Evolutionary conservation across 2,329 filamentous ascomycete genomes (phyloP).

Genomic region (Sclerotinia subarctica): DNA sequence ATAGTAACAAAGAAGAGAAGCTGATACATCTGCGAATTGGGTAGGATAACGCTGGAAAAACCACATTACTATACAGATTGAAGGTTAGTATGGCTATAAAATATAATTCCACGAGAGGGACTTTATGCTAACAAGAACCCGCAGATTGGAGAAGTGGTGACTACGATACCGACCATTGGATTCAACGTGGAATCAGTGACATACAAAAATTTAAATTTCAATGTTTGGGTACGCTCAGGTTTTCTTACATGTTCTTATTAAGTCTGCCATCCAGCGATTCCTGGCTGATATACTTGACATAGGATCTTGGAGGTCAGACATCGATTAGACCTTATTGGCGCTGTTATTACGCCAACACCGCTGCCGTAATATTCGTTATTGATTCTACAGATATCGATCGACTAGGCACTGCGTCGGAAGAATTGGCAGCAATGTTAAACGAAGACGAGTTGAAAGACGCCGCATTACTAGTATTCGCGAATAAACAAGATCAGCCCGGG

Average conservation of each 20-base stretch:
- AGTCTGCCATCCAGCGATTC: not conserved
- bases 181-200: constrained; percentile 99
- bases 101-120: not conserved
- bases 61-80: constrained; percentile 89
- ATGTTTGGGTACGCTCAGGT: constrained; percentile 76
- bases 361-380: constrained; percentile 97
- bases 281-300: constrained; percentile 18
- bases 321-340: constrained; percentile 98
- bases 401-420: constrained; percentile 86
- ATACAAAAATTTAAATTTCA: constrained; percentile 98
- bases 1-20: constrained; percentile 10
- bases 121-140: constrained; percentile 22
- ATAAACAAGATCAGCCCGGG: constrained; percentile 98
- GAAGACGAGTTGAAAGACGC: constrained; percentile 96
- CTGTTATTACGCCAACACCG: constrained; percentile 98
- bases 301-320: constrained; percentile 97
- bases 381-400: constrained; percentile 97
- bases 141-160: constrained; percentile 96
- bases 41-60: constrained; percentile 97
- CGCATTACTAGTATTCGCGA: constrained; percentile 89
- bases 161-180: constrained; percentile 97
- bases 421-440: constrained; percentile 90
- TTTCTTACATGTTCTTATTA: not conserved
- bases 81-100: constrained; percentile 58
- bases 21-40: constrained; percentile 16